phyloP scores from a whole-genome alignment of 2,329 filamentous ascomycete genomes.

The Didymella exigua region DNA sequence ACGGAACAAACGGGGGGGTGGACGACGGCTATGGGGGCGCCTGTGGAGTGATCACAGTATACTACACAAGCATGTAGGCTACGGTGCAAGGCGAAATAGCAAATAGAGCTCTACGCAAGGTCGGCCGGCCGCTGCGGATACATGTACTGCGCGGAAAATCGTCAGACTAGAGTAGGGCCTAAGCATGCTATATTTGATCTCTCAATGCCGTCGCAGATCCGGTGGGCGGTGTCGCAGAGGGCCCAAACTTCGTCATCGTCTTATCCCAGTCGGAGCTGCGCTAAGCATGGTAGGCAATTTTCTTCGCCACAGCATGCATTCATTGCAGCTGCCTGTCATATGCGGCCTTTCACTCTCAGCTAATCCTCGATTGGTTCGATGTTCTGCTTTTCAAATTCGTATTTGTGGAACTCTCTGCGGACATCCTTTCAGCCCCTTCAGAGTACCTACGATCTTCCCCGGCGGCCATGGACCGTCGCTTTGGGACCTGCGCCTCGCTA shows the following conservation, averaged over 20 bases:
- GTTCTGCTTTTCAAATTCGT: constrained; percentile 10
- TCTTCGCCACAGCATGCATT: constrained; percentile 30
- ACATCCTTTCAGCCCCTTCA: background rate
- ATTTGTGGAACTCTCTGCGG: constrained; percentile 2
- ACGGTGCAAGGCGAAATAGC: constrained; percentile 20
- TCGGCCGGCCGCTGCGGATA: constrained; percentile 14
- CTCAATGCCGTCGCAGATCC: constrained; percentile 31
- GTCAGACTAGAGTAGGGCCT: constrained; percentile 21
- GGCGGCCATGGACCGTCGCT: constrained; percentile 4
- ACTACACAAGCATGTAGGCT: constrained; percentile 20
- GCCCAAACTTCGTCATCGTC: constrained; percentile 19
- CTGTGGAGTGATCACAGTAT: constrained; percentile 3
- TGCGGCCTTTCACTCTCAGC: background rate
- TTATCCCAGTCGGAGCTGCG: constrained; percentile 11
- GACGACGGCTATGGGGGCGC: constrained; percentile 2
- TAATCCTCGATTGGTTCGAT: constrained; percentile 1
- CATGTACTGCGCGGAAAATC: constrained; percentile 20
- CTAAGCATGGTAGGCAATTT: constrained; percentile 10
- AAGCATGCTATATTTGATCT: constrained; percentile 34
- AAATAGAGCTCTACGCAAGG: constrained; percentile 31
- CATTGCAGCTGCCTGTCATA: constrained; percentile 8
- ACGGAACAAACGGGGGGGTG: background rate
- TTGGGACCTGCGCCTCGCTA: constrained; percentile 19
- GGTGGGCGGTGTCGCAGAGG: constrained; percentile 24
- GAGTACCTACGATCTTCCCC: constrained; percentile 8